These are phyloP conservation scores for Rhodotorula sp. DNA, from an alignment of 1,284 basidiomycete genomes.

Conservation along the genomic window DNA sequence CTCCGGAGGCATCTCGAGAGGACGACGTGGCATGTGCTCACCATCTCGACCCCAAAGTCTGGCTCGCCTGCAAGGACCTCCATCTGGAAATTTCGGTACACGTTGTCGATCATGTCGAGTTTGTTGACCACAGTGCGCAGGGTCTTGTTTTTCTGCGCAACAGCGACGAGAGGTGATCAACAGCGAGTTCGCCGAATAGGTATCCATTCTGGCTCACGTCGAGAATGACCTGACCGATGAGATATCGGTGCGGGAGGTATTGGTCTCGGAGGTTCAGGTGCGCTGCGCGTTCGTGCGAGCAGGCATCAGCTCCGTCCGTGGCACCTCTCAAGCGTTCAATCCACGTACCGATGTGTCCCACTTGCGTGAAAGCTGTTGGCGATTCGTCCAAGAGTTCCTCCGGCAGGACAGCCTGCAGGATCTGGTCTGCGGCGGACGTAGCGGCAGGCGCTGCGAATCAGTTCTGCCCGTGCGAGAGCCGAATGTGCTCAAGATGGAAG, in stretches of 20 bases:
- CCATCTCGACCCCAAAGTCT: constrained; percentile 80
- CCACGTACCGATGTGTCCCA: constrained; percentile 78
- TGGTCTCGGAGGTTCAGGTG: constrained; percentile 89
- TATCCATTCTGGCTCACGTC: constrained; percentile 61
- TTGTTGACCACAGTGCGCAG: constrained; percentile 95
- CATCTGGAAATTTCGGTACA: constrained; percentile 96
- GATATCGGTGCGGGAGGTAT: constrained; percentile 84
- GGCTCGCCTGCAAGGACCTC: constrained; percentile 89
- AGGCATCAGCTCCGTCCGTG: not conserved
- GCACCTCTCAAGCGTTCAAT: constrained; percentile 50
- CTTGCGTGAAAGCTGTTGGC: constrained; percentile 82
- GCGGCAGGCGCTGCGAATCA: not conserved
- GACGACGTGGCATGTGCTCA: constrained; percentile 50
- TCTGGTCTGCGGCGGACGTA: constrained; percentile 64
- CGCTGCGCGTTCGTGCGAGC: constrained; percentile 45
- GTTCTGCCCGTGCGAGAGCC: too few species aligned
- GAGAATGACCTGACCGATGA: constrained; percentile 88
- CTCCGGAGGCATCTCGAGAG: not conserved
- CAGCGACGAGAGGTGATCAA: not conserved
- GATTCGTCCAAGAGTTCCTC: constrained; percentile 70
- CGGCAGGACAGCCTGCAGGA: constrained; percentile 75
- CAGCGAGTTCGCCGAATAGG: not conserved
- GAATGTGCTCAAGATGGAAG: too few species aligned
- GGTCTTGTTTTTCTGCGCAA: constrained; percentile 70
- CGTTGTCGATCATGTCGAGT: constrained; percentile 77